Percentiles rank a stretch among this genome's conserved stretches.
These are phyloP conservation scores for Capronia americana DNA, from an alignment of 2,329 filamentous ascomycete genomes.

Conservation along the genomic window DNA sequence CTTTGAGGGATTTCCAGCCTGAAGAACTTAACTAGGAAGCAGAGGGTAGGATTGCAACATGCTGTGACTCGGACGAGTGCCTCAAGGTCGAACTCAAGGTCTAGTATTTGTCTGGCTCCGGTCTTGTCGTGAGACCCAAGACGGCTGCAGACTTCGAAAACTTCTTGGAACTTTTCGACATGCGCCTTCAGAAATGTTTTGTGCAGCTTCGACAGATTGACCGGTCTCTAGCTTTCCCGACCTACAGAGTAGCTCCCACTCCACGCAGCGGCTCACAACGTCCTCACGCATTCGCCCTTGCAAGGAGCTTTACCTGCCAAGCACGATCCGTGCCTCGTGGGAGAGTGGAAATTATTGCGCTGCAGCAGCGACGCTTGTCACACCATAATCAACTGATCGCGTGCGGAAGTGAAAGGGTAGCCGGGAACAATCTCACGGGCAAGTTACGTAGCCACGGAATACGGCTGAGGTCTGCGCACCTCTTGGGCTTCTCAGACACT, in stretches of 20 bases:
- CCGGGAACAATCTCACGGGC: not conserved
- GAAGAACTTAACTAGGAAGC: not conserved
- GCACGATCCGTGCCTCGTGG: not conserved
- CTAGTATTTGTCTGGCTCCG: constrained; percentile 6
- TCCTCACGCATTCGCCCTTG: not conserved
- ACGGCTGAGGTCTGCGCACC: not conserved
- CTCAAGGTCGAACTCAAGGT: constrained; percentile 6
- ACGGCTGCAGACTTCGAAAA: not conserved
- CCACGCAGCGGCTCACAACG: not conserved
- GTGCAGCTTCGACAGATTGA: not conserved
- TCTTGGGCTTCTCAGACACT: not conserved
- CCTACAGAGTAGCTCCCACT: not conserved
- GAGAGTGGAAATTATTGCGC: not conserved
- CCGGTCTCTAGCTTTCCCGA: not conserved
- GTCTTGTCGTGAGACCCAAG: constrained; percentile 18
- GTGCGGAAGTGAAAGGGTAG: not conserved
- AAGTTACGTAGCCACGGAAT: not conserved
- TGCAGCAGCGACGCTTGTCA: not conserved
- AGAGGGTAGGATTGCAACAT: constrained; percentile 12
- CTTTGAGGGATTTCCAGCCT: constrained; percentile 14
- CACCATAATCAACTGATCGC: not conserved
- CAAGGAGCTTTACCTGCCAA: not conserved
- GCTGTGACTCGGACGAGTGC: constrained; percentile 1
- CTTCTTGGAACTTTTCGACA: not conserved
- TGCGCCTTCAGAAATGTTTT: not conserved